Evolutionary conservation across 208 protist species (phyloP).

Genomic region (Acanthamoeba castellanii): DNA sequence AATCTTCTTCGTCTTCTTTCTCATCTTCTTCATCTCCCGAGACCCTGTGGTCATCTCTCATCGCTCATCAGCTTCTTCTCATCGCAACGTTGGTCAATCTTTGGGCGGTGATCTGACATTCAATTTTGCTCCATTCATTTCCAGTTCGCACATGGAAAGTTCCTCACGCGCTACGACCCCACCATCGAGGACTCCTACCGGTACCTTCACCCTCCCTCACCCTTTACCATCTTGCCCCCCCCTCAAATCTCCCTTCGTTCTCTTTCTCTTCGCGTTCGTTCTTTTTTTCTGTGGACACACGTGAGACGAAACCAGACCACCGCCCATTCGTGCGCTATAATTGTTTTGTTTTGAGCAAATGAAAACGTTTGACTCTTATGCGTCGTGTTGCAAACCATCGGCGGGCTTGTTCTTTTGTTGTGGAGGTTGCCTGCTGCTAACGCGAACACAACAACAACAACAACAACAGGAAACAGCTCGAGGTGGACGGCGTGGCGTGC

Average conservation of each 20-base stretch:
- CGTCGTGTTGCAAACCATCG: neutral
- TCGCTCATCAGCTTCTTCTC: neutral
- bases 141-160: slow-evolving; percentile 33
- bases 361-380: neutral
- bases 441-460: neutral
- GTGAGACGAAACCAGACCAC: neutral
- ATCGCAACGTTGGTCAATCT: neutral
- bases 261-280: slow-evolving; percentile 24
- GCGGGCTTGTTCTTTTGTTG: neutral
- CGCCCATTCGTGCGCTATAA: neutral
- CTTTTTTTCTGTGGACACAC: slow-evolving; percentile 35
- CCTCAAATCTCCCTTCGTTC: too few relatives aligned
- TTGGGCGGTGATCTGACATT: neutral
- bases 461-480: slow-evolving; percentile 81
- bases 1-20: neutral
- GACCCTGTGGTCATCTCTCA: neutral
- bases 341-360: too few relatives aligned
- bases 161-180: slow-evolving; percentile 43
- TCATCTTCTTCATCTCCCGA: neutral
- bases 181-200: slow-evolving; percentile 62
- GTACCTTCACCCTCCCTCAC: neutral
- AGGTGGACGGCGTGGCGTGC: slow-evolving; percentile 87
- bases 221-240: neutral
- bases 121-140: neutral
- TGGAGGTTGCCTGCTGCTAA: neutral